Base-by-base conservation (phyloP, 352 stramenopile species). In the Pythium rishiriense region DNA sequence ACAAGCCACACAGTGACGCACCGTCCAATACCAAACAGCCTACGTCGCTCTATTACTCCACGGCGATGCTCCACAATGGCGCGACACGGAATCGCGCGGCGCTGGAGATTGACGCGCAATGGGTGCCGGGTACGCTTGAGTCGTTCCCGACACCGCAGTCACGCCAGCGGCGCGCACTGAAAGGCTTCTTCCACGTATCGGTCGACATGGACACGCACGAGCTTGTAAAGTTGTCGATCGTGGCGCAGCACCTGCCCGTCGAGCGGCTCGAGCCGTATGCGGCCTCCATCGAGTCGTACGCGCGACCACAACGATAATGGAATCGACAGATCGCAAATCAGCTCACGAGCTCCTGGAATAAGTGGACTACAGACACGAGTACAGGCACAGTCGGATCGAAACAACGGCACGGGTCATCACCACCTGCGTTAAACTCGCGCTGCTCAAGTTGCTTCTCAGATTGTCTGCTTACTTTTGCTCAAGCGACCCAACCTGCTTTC, bases 121-220 rank as follows among this genome's bases (percentile, higher is more conserved):
- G 81, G 81, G 66, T 87, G 11, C 81, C 81, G 5, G 78, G 78
- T 15, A 61, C 76, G 0, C 62, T 90, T 14, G 73, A 86, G 58
- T 82, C 52, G 24, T 81, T 69, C 28, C 78, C 75, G 9, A 81
- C 71, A 3, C 68, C 60, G 6, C 66, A 77, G 39, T 85, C 75
- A 37, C 62, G 69, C 1, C 70, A 67, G 1, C 76, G 81, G 11
- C 71, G 78, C 17, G 70, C 62, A 28, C 58, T 90, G 12, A 86
- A 87, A 61, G 81, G 78, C 28, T 76, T 67, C 8, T 28, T 87
- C 43, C 67, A 70, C 25, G 19, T 82, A 12, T 46, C 71, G 4
- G 64, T 66, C 52, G 69, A 72, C 22, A 68, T 72, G 14, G 57
- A 68, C 29, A 74, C 41, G 15, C 48, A 67, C 21, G 37, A 52